Conservation (phyloP, 1,284 basidiomycete genomes). For the Pyrrhoderma noxium region DNA sequence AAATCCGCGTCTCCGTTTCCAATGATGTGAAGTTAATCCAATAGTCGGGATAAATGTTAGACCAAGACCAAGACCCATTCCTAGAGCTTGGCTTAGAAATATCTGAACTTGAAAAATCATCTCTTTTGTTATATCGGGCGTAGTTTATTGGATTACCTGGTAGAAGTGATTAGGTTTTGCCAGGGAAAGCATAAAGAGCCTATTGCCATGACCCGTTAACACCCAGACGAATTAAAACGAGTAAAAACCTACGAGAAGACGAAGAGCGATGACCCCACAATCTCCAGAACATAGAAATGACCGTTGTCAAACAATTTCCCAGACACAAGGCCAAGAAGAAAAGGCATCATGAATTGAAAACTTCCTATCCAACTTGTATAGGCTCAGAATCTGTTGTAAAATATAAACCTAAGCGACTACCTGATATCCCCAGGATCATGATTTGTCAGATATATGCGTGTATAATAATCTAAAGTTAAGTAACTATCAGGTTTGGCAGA, state of each 20-base stretch:
- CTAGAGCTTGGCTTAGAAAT: constrained; percentile 20
- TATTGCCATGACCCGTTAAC: neutral
- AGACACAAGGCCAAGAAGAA: neutral
- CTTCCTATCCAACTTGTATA: constrained; percentile 7
- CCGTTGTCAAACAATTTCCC: constrained; percentile 2
- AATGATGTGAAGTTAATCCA: constrained; percentile 19
- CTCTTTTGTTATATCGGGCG: too few relatives aligned
- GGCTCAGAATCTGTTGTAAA: neutral
- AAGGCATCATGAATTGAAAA: constrained; percentile 6
- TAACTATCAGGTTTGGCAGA: neutral
- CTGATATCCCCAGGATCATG: neutral
- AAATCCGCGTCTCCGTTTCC: constrained; percentile 16
- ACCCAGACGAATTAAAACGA: neutral
- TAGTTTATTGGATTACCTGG: constrained; percentile 25
- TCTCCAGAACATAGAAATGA: constrained; percentile 29
- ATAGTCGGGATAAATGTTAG: constrained; percentile 18
- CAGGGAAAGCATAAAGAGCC: constrained; percentile 37
- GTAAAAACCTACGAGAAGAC: constrained; percentile 25
- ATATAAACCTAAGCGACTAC: neutral
- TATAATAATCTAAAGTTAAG: constrained; percentile 3
- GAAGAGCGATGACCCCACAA: constrained; percentile 30
- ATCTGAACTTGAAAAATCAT: constrained; percentile 27
- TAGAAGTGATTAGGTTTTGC: constrained; percentile 34
- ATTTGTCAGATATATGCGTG: constrained; percentile 2
- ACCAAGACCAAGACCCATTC: constrained; percentile 18